Conservation (phyloP, 139 green algal genomes). For the Tetradesmus obliquus region DNA sequence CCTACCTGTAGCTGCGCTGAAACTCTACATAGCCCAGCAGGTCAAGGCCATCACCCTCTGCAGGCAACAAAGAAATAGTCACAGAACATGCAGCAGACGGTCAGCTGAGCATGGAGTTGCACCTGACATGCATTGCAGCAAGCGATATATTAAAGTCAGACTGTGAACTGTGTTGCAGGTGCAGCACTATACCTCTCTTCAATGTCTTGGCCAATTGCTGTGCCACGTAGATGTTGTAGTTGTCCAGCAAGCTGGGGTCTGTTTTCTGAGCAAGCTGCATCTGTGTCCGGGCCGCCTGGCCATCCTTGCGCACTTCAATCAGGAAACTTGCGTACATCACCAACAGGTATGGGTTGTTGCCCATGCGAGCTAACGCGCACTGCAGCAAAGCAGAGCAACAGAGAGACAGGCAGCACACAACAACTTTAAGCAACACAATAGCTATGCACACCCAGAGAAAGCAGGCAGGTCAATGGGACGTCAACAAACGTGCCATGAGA, state of each 20-base stretch:
- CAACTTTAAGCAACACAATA: too few species aligned
- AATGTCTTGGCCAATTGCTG: constrained; percentile 20
- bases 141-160: too few species aligned
- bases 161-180: too few species aligned
- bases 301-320: constrained; percentile 47
- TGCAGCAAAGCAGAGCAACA: neutral
- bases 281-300: constrained; percentile 46
- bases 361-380: constrained; percentile 50
- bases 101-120: too few species aligned
- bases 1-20: constrained; percentile 47
- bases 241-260: constrained; percentile 44
- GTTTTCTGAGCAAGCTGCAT: constrained; percentile 56
- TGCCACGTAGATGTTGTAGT: constrained; percentile 40
- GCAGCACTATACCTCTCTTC: neutral
- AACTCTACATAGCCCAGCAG: constrained; percentile 61
- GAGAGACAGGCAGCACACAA: too few species aligned
- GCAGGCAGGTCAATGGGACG: too few species aligned
- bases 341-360: constrained; percentile 30
- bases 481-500: too few species aligned
- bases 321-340: constrained; percentile 56
- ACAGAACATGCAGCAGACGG: neutral
- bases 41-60: constrained; percentile 45
- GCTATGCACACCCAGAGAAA: too few species aligned
- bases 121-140: too few species aligned
- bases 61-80: neutral